Percentiles rank a stretch among this genome's conserved stretches.
phyloP scores from a whole-genome alignment of 2,329 filamentous ascomycete species.

The Fusarium equiseti region DNA sequence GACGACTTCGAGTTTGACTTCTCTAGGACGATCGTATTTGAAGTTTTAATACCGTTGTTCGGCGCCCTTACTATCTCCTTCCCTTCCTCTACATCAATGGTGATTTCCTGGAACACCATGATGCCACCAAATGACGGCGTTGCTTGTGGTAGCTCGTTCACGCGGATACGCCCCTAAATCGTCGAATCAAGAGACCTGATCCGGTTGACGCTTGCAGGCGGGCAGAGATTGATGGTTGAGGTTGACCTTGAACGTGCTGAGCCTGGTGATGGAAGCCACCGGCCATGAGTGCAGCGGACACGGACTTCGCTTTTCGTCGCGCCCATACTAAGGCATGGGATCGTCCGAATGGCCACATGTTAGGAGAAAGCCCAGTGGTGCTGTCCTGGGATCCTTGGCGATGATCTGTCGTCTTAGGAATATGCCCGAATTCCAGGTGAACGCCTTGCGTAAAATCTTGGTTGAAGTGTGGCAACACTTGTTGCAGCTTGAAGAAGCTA shows the following conservation, averaged over 20 bases:
- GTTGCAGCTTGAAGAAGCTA: slow-evolving; percentile 74
- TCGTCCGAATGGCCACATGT: slow-evolving; percentile 29
- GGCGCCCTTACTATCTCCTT: slow-evolving; percentile 12
- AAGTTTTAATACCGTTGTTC: background rate
- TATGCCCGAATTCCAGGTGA: slow-evolving; percentile 70
- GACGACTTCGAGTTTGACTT: background rate
- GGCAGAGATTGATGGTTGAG: slow-evolving; percentile 46
- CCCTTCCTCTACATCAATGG: slow-evolving; percentile 58
- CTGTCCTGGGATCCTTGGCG: slow-evolving; percentile 13
- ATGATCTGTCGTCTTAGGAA: slow-evolving; percentile 52
- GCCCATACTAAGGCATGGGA: slow-evolving; percentile 10
- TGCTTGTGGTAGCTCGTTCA: slow-evolving; percentile 42
- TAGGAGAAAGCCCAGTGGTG: slow-evolving; percentile 9
- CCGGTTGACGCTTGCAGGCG: slow-evolving; percentile 17
- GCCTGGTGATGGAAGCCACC: slow-evolving; percentile 26
- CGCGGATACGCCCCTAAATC: slow-evolving; percentile 29
- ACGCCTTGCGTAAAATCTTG: slow-evolving; percentile 70
- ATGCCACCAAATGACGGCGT: slow-evolving; percentile 63
- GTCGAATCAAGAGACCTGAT: slow-evolving; percentile 28
- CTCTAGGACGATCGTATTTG: background rate
- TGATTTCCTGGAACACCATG: slow-evolving; percentile 71
- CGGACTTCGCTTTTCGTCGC: slow-evolving; percentile 10
- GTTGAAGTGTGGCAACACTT: slow-evolving; percentile 70
- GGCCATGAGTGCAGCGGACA: slow-evolving; percentile 1
- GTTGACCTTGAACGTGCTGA: slow-evolving; percentile 28